phyloP scores from a whole-genome alignment of 805 yeast genomes.

The Blastobotrys americana region DNA sequence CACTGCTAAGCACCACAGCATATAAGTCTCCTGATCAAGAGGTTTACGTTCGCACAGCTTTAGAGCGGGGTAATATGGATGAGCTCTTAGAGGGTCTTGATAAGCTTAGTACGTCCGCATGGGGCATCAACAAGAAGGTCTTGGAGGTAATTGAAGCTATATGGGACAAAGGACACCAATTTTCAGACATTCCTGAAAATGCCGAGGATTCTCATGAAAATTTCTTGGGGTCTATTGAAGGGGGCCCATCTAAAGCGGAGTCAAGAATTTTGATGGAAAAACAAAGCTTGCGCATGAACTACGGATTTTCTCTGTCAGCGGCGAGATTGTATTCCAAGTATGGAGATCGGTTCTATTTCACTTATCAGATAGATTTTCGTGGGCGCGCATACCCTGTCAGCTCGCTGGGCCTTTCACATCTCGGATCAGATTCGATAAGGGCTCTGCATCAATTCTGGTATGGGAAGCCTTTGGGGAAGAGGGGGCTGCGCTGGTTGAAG shows the following conservation, averaged over 20 bases:
- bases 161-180: slow-evolving; percentile 77
- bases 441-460: slow-evolving; percentile 54
- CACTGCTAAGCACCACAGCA: slow-evolving; percentile 31
- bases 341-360: slow-evolving; percentile 52
- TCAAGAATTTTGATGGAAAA: too few species aligned
- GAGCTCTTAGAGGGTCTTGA: slow-evolving; percentile 72
- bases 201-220: slow-evolving; percentile 28
- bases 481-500: slow-evolving; percentile 52
- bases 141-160: slow-evolving; percentile 61
- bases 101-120: slow-evolving; percentile 75
- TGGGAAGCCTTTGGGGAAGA: slow-evolving; percentile 44
- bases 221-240: background rate
- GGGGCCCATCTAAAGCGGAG: background rate
- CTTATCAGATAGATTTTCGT: slow-evolving; percentile 56
- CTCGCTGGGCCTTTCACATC: slow-evolving; percentile 52
- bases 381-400: slow-evolving; percentile 55
- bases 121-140: slow-evolving; percentile 78
- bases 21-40: slow-evolving; percentile 75
- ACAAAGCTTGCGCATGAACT: slow-evolving; percentile 7
- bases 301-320: slow-evolving; percentile 49
- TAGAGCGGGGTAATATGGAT: slow-evolving; percentile 55
- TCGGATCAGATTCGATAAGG: slow-evolving; percentile 53
- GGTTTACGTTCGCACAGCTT: slow-evolving; percentile 80
- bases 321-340: slow-evolving; percentile 67
- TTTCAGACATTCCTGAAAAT: slow-evolving; percentile 52